These are phyloP conservation scores for Chlorociboria aeruginascens DNA, from an alignment of 495 filamentous ascomycete genomes.

Conservation along the genomic window DNA sequence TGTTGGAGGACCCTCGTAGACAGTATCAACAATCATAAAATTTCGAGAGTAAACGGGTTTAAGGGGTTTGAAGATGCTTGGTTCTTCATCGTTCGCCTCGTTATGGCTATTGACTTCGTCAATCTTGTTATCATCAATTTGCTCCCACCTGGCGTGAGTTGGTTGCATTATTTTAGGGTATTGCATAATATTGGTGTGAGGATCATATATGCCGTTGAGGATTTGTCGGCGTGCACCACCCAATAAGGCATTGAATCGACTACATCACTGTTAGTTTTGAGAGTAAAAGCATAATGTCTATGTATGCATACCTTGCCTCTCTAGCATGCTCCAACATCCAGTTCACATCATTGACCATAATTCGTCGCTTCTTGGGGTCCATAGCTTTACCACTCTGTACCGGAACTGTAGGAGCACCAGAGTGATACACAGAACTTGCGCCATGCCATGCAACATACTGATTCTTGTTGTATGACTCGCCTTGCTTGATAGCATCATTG, in stretches of 20 bases:
- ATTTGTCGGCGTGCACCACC: slow-evolving; percentile 50
- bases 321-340: slow-evolving; percentile 94
- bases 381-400: slow-evolving; percentile 59
- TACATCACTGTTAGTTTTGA: slow-evolving; percentile 25
- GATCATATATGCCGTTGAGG: slow-evolving; percentile 71
- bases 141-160: slow-evolving; percentile 72
- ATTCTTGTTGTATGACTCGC: slow-evolving; percentile 22
- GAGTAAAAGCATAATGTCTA: not conserved
- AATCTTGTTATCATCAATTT: slow-evolving; percentile 27
- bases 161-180: slow-evolving; percentile 85
- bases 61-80: slow-evolving; percentile 48
- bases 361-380: slow-evolving; percentile 65
- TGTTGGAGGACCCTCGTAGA: slow-evolving; percentile 35
- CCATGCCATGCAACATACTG: slow-evolving; percentile 98
- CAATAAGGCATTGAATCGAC: slow-evolving; percentile 69
- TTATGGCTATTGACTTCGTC: slow-evolving; percentile 6
- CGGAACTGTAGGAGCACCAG: slow-evolving; percentile 64
- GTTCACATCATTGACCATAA: slow-evolving; percentile 88
- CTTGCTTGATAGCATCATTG: slow-evolving; percentile 32
- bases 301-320: slow-evolving; percentile 61
- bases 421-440: slow-evolving; percentile 89
- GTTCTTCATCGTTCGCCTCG: slow-evolving; percentile 16
- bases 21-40: slow-evolving; percentile 62
- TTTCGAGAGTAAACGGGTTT: slow-evolving; percentile 55
- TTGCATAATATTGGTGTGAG: slow-evolving; percentile 83